Conservation (phyloP, 164 flowering plant species). For the Euptelea pleiosperma region DNA sequence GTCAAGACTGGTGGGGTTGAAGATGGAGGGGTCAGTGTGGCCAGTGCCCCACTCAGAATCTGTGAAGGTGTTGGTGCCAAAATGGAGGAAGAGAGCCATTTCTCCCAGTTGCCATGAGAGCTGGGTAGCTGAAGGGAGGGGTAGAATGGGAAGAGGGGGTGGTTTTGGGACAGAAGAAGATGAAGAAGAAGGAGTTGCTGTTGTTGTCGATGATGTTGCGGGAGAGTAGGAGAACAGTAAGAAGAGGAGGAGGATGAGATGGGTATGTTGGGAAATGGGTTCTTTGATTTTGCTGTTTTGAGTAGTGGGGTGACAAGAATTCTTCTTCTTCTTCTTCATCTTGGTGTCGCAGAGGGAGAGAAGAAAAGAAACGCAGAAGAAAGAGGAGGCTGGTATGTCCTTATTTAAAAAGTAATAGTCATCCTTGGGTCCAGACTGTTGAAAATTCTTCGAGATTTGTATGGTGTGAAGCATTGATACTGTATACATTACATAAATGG, state of each 20-base stretch:
- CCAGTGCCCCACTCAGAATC: constrained; percentile 94
- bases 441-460: too few species aligned
- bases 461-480: too few species aligned
- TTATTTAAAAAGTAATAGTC: too few species aligned
- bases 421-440: too few species aligned
- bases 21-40: constrained; percentile 57
- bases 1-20: constrained; percentile 60
- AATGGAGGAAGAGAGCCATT: constrained; percentile 88
- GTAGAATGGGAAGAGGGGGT: constrained; percentile 86
- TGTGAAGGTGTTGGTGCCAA: constrained; percentile 95
- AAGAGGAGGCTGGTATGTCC: too few species aligned
- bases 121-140: constrained; percentile 79
- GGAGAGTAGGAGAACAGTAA: background rate
- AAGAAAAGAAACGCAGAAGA: too few species aligned
- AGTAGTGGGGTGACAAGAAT: too few species aligned
- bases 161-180: constrained; percentile 7
- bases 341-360: too few species aligned
- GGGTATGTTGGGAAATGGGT: background rate
- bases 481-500: too few species aligned
- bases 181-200: background rate
- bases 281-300: background rate
- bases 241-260: background rate
- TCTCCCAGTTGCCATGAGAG: constrained; percentile 78
- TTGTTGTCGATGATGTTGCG: background rate
- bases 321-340: too few species aligned